Evolutionary conservation across 768 basidiomycete genomes (phyloP), one percentile per base, ranked within the genome.

Genomic region (Phanerodontia chrysosporium): DNA sequence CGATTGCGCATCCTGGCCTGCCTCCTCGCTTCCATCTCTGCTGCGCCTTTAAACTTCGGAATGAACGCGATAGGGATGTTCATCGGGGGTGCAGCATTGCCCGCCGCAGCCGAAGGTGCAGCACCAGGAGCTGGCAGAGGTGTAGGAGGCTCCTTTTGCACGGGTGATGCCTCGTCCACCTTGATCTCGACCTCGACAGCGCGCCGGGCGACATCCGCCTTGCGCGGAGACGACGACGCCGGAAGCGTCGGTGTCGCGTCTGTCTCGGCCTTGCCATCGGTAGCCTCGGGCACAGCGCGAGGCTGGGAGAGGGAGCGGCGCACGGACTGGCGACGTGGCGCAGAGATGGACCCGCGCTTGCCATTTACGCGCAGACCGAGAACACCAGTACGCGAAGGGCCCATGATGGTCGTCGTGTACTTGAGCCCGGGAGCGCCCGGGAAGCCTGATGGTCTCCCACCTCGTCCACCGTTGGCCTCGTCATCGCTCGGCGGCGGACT

Each of bases 361-460:
- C 84, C 93, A 27, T 81, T 74, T 2, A 93, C 87, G 24, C 94
- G 79, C 73, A 95, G 80, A 0, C 95, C 95, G 1, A 89, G 69
- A 0, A 81, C 90, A 3, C 90, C 91, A 0, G 83, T 79, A 25
- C 84, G 79, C 3, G 80, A 80, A 12, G 75, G 76, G 3, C 86
- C 92, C 80, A 95, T 86, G 67, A 97, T 96, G 2, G 95, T 97
- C 66, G 89, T 85, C 6, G 92, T 90, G 71, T 95, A 88, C 67
- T 88, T 90, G 63, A 97, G 78, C 14, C 81, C 67, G 12, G 78
- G 71, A 63, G 83, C 68, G 66, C 86, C 71, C 72, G 83, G 71
- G 74, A 79, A 64, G 72, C 80, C 64, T 69, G 75, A 49, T 39
- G 67, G 58, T 51, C 59, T 63, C 32, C 60, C 51, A 10, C 63